Conservation (phyloP, 164 flowering plant genomes). For the Macadamia tetraphylla region DNA sequence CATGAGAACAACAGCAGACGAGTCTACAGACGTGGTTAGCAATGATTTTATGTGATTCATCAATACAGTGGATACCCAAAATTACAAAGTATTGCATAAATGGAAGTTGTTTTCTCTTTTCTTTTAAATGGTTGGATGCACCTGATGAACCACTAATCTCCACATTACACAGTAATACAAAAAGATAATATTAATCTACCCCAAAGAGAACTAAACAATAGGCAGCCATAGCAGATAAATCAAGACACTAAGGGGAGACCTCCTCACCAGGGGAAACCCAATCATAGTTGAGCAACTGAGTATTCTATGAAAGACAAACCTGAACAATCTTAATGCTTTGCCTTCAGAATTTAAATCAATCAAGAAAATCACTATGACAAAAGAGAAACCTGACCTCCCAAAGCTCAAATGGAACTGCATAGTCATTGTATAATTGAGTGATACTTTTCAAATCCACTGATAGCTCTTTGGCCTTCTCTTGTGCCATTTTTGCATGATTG, state of each 20-base stretch:
- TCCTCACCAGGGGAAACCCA: neutral
- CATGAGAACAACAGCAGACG: too few species aligned
- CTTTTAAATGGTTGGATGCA: neutral
- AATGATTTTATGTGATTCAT: too few species aligned
- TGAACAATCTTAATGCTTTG: neutral
- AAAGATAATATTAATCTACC: too few species aligned
- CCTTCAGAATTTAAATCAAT: neutral
- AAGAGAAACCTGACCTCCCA: constrained; percentile 69
- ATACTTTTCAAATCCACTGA: constrained; percentile 86
- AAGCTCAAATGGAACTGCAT: constrained; percentile 94
- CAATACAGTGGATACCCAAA: too few species aligned
- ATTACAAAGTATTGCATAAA: neutral
- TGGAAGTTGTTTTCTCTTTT: neutral
- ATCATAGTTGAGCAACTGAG: neutral
- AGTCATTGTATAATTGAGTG: constrained; percentile 91
- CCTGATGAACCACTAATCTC: too few species aligned
- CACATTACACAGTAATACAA: too few species aligned
- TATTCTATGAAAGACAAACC: neutral
- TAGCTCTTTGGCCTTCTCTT: constrained; percentile 75
- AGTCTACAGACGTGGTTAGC: too few species aligned
- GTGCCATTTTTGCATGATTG: constrained; percentile 35
- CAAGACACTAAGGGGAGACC: neutral
- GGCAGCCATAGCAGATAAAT: too few species aligned
- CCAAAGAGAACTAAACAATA: too few species aligned
- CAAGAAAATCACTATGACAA: neutral